phyloP scores from a whole-genome alignment of 768 basidiomycete species.

The Glaciozyma martinii region DNA sequence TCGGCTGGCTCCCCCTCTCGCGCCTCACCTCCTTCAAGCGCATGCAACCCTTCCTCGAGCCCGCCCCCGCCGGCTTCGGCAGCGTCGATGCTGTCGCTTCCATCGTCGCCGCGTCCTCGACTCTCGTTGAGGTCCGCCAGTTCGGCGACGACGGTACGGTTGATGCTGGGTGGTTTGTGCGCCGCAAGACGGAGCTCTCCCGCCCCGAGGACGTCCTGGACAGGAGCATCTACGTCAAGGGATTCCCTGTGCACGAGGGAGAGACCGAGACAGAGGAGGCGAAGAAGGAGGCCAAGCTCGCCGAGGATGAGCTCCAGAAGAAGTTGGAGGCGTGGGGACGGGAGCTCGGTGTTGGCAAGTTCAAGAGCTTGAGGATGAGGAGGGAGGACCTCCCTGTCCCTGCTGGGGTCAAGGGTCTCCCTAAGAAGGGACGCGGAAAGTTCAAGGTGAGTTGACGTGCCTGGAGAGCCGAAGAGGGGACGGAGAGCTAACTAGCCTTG shows the following conservation, averaged over 20 bases:
- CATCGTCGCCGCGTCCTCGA: conserved; percentile 50
- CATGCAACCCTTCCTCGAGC: conserved; percentile 61
- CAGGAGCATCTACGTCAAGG: conserved; percentile 67
- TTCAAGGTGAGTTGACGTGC: conserved; percentile 21
- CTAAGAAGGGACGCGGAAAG: conserved; percentile 61
- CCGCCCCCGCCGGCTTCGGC: conserved; percentile 35
- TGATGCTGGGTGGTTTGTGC: conserved; percentile 28
- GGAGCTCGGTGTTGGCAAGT: conserved; percentile 64
- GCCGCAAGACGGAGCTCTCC: conserved; percentile 39
- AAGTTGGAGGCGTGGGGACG: conserved; percentile 59
- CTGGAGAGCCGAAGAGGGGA: neutral
- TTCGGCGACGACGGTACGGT: conserved; percentile 20
- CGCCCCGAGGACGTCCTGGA: conserved; percentile 46
- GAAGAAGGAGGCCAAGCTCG: neutral
- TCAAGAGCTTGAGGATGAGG: conserved; percentile 79
- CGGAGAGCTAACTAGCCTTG: neutral
- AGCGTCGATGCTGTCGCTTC: conserved; percentile 63
- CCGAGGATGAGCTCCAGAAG: conserved; percentile 48
- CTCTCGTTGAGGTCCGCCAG: conserved; percentile 35
- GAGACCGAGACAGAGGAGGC: conserved; percentile 26
- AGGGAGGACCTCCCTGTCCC: conserved; percentile 63
- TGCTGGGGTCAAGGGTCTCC: conserved; percentile 26
- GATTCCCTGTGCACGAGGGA: conserved; percentile 22
- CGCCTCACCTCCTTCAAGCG: conserved; percentile 89
- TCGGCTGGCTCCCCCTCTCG: conserved; percentile 69